Evolutionary conservation across 225 moss, liverwort and hornwort genomes (phyloP).

Genomic region (Physcomitrellopsis africana): DNA sequence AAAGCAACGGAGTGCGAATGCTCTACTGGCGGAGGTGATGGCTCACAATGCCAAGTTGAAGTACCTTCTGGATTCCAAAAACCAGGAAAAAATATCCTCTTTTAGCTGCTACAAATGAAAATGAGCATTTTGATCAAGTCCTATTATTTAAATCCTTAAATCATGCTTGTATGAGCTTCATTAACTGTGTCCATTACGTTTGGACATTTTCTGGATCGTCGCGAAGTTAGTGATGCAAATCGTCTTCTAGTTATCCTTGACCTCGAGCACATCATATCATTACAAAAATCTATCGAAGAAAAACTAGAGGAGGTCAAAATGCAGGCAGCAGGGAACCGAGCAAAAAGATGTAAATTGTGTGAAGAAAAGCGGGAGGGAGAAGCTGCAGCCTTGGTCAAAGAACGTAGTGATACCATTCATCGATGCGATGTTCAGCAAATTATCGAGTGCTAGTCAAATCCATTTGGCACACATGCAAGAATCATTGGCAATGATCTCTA

Average conservation of each 20-base stretch:
- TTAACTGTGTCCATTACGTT: background rate
- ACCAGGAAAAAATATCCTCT: conserved; percentile 28
- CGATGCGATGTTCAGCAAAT: background rate
- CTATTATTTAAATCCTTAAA: background rate
- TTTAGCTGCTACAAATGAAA: background rate
- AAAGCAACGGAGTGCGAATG: conserved; percentile 22
- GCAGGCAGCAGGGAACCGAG: conserved; percentile 7
- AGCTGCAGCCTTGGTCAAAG: conserved; percentile 8
- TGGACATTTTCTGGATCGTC: background rate
- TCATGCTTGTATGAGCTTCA: background rate
- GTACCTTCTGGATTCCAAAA: conserved; percentile 19
- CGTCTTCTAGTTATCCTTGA: conserved; percentile 19
- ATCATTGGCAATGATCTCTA: background rate
- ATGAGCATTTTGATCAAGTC: background rate
- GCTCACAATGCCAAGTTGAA: conserved; percentile 31
- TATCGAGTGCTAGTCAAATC: background rate
- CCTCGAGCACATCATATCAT: conserved; percentile 8
- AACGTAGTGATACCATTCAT: background rate
- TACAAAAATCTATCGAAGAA: conserved; percentile 21
- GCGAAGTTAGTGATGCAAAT: background rate
- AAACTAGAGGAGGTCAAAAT: conserved; percentile 7
- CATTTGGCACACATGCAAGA: background rate
- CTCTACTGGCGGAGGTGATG: conserved; percentile 18
- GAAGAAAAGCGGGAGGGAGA: conserved; percentile 1
- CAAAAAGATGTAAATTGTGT: conserved; percentile 19